Percentiles rank a stretch among this genome's conserved stretches.
phyloP scores from a whole-genome alignment of 1,284 basidiomycete genomes.

The Rhodotorula mucilaginosa region DNA sequence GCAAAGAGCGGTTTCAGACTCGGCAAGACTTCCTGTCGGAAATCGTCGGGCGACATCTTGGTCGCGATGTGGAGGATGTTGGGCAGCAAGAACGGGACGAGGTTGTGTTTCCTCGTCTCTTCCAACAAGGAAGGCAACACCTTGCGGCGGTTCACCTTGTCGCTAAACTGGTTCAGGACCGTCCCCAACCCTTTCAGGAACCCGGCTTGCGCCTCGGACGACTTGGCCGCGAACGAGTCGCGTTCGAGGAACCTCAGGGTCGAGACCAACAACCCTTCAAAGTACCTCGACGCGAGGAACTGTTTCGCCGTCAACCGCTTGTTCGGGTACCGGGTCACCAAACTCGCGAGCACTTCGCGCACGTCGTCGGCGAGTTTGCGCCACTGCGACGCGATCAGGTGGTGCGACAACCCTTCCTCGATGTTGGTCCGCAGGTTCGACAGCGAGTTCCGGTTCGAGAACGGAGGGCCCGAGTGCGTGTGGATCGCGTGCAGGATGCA shows the following conservation, averaged over 20 bases:
- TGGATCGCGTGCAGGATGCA: conserved; percentile 87
- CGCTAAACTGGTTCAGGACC: conserved; percentile 79
- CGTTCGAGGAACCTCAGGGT: conserved; percentile 95
- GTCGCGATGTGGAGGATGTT: conserved; percentile 92
- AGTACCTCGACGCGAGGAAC: conserved; percentile 68
- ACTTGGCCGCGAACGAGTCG: conserved; percentile 89
- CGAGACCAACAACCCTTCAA: conserved; percentile 93
- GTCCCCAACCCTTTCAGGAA: conserved; percentile 55
- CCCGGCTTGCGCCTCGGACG: conserved; percentile 90
- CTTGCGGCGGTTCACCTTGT: conserved; percentile 80
- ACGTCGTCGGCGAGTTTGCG: conserved; percentile 44
- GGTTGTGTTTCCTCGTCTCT: conserved; percentile 73
- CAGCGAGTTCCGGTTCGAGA: conserved; percentile 80
- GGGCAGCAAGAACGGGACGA: conserved; percentile 93
- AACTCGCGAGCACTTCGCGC: conserved; percentile 65
- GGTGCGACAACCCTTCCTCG: conserved; percentile 54
- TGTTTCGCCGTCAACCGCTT: conserved; percentile 71
- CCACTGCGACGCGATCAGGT: conserved; percentile 44
- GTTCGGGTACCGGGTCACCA: conserved; percentile 74
- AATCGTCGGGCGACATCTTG: conserved; percentile 70
- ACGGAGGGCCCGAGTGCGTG: conserved; percentile 81
- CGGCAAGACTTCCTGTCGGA: conserved; percentile 75
- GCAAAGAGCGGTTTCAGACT: conserved; percentile 85
- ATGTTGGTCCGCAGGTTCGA: conserved; percentile 74
- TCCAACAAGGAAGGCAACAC: conserved; percentile 92